A percentile compares a stretch with the other conserved stretches of the same genome.
These are phyloP conservation scores for Calocybe gambosa DNA, from an alignment of 1,284 basidiomycete genomes.

Conservation along the genomic window DNA sequence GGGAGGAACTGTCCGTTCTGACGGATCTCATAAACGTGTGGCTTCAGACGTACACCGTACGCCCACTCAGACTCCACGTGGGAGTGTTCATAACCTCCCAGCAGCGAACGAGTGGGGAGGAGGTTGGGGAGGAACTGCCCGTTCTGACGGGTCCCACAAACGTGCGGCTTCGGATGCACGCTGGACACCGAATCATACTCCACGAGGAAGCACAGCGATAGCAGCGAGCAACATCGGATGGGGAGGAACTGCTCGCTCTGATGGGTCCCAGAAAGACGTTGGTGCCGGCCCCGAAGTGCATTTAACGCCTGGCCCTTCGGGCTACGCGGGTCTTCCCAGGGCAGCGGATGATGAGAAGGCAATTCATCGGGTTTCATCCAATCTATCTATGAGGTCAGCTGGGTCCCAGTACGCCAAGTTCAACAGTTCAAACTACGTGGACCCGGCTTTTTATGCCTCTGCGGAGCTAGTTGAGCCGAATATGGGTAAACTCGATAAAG, in stretches of 20 bases:
- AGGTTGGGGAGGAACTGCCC: too few species aligned
- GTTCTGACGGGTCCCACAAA: too few species aligned
- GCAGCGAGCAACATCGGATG: too few species aligned
- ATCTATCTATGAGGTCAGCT: conserved; percentile 24
- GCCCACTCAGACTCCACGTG: background rate
- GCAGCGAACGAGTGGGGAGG: too few species aligned
- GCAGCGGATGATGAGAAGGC: conserved; percentile 7
- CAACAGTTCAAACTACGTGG: conserved; percentile 18
- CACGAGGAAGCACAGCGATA: too few species aligned
- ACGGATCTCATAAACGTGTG: background rate
- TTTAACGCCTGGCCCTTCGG: conserved; percentile 1
- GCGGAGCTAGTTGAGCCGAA: background rate
- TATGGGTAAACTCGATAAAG: conserved; percentile 1
- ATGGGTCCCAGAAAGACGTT: conserved; percentile 2
- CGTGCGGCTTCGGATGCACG: too few species aligned
- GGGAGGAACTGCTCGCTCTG: background rate
- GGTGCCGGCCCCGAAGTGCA: background rate
- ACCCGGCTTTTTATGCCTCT: conserved; percentile 9
- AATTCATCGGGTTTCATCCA: conserved; percentile 24
- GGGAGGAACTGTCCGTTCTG: conserved; percentile 1
- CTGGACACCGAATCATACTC: too few species aligned
- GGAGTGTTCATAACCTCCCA: too few species aligned
- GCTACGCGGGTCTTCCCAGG: background rate
- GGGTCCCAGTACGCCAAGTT: conserved; percentile 25
- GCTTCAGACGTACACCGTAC: background rate